Base-by-base conservation (phyloP, 305 asterid species). In the Ilex paraguariensis region DNA sequence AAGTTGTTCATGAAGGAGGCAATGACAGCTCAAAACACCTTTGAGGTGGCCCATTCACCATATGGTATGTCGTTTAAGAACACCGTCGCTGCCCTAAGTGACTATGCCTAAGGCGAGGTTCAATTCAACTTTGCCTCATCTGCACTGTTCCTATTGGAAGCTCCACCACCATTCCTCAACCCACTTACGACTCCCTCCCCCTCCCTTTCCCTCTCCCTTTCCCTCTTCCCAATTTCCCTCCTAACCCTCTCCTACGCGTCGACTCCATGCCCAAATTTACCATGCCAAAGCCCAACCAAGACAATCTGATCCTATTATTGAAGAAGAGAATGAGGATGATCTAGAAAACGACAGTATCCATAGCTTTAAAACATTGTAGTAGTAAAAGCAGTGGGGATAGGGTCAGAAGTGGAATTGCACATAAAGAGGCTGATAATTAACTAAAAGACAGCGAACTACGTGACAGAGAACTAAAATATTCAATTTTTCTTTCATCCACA, bases 41-140 rank as follows among this genome's bases (percentile, higher is more conserved):
- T 94, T 76, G 95, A 96, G 5, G 90, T 96, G 4, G 96, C 99
- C 9, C 99, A 94, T 75, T 84, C 95, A 0, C 81, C 95, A 49
- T 85, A 88, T 74, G 83, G 89, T 68, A 79, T 86, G 89, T 80
- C 96, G 3, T 73, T 94, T 58, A 94, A 88, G 67, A 88, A 90
- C 79, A 81, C 95, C 68, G 97, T 97, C 42, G 96, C 97, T 50
- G 94, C 98, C 55, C 87, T 92, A 51, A 82, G 91, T 64, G 99
- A 90, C 67, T 94, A 79, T 64, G 87, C 95, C 14, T 83, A 81
- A 10, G 99, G 96, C 9, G 97, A 93, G 66, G 92, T 75, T 33
- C 66, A 82, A 40, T 72, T 63, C 57, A 73, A 78, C 12, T 57
- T 75, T 1, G 31, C 83, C 14, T 2, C 83, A 59, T 9, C 84